Conservation (phyloP, 306 rosid species). For the Vigna hirtella region DNA sequence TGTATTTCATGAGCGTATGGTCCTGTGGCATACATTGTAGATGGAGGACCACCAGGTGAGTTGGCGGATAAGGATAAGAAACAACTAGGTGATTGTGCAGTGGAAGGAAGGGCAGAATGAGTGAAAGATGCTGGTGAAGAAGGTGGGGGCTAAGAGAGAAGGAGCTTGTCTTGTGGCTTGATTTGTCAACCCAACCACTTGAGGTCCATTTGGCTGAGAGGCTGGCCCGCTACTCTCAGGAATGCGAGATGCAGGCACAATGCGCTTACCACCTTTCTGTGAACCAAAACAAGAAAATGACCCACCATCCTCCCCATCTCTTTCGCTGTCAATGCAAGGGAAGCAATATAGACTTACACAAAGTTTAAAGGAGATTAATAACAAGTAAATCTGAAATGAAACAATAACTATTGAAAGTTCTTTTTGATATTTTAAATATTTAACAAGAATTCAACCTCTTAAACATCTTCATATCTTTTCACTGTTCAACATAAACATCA, state of each 20-base stretch:
- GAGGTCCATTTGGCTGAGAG: constrained; percentile 87
- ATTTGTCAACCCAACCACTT: constrained; percentile 67
- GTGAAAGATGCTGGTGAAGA: constrained; percentile 97
- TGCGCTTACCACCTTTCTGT: constrained; percentile 95
- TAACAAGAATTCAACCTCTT: constrained; percentile 26
- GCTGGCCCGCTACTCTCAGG: constrained; percentile 76
- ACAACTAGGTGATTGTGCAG: constrained; percentile 90
- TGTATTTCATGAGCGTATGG: constrained; percentile 97
- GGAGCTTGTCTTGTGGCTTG: constrained; percentile 83
- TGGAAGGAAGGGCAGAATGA: constrained; percentile 93
- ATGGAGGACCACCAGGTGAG: constrained; percentile 99
- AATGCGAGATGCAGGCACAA: constrained; percentile 88
- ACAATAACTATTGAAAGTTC: constrained; percentile 21
- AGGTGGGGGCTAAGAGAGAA: constrained; percentile 92
- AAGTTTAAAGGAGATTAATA: constrained; percentile 34
- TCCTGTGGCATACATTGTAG: constrained; percentile 89
- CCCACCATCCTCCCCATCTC: constrained; percentile 98
- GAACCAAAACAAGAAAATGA: constrained; percentile 87
- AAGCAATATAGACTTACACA: constrained; percentile 37
- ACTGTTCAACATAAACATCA: neutral
- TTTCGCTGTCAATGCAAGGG: constrained; percentile 71
- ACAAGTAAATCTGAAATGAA: constrained; percentile 37
- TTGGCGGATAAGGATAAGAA: constrained; percentile 86
- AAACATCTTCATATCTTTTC: constrained; percentile 21
- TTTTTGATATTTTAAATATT: neutral